Percentiles rank a stretch among this genome's conserved stretches.
These are phyloP conservation scores for Aspergillus spinulosporus DNA, from an alignment of 2,329 filamentous ascomycete species.

Conservation along the genomic window DNA sequence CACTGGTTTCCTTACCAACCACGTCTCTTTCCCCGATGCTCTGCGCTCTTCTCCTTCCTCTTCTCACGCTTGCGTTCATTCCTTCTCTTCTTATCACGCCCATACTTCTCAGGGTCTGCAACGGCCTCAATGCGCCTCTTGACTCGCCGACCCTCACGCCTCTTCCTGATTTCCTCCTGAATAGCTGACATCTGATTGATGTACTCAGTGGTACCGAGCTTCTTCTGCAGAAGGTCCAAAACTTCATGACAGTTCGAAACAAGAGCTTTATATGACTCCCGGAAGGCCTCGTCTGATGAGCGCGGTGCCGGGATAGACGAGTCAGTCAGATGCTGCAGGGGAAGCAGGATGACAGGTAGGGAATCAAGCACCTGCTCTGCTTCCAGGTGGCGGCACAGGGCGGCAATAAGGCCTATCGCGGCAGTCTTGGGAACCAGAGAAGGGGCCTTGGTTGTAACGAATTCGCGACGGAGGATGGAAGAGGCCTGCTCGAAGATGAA, in stretches of 20 bases:
- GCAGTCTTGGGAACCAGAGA: constrained; percentile 73
- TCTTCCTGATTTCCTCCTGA: constrained; percentile 68
- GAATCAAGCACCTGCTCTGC: constrained; percentile 60
- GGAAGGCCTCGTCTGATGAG: constrained; percentile 70
- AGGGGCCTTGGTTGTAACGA: constrained; percentile 59
- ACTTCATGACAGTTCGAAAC: constrained; percentile 72
- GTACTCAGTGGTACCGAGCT: constrained; percentile 77
- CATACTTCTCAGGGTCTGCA: constrained; percentile 74
- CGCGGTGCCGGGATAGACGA: constrained; percentile 70
- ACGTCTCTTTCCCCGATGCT: constrained; percentile 70
- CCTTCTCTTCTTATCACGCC: constrained; percentile 77
- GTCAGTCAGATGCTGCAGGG: constrained; percentile 82
- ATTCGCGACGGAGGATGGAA: constrained; percentile 74
- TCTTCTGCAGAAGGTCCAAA: constrained; percentile 80
- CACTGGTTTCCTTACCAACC: constrained; percentile 57
- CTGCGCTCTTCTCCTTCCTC: constrained; percentile 73
- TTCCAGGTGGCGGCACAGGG: constrained; percentile 64
- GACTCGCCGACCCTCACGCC: constrained; percentile 70
- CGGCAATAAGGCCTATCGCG: constrained; percentile 71
- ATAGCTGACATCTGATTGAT: constrained; percentile 72
- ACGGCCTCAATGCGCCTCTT: constrained; percentile 92
- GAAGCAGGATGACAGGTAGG: constrained; percentile 64
- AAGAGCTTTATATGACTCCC: constrained; percentile 67
- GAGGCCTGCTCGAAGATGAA: constrained; percentile 79
- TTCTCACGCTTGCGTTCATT: constrained; percentile 80